Percentiles rank a stretch among this genome's conserved stretches.
Evolutionary conservation across 768 basidiomycete species (phyloP).

Genomic region (Tulasnella sp.): DNA sequence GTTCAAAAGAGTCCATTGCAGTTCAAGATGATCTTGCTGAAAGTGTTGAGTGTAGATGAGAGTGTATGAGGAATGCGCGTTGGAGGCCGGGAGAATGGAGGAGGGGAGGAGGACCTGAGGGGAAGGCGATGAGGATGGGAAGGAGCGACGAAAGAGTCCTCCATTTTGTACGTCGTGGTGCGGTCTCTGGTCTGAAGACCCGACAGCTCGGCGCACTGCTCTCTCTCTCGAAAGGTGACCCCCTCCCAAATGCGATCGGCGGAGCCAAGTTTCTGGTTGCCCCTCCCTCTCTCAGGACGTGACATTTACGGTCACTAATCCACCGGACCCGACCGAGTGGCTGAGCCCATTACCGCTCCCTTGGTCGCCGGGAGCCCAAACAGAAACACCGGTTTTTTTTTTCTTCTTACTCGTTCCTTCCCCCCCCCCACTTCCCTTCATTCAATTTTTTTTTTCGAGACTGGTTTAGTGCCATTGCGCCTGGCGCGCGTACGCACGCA

Average conservation of each 20-base stretch:
- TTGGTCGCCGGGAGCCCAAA: not conserved
- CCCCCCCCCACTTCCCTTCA: not conserved
- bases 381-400: not conserved
- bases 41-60: not conserved
- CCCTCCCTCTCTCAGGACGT: not conserved
- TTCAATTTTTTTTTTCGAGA: not conserved
- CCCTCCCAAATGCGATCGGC: not conserved
- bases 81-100: not conserved
- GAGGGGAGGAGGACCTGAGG: slow-evolving; percentile 7
- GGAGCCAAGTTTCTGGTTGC: not conserved
- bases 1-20: slow-evolving; percentile 23
- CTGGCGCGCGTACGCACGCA: not conserved
- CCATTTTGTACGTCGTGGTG: not conserved
- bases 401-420: not conserved
- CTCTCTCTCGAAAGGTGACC: not conserved
- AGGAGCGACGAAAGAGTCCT: not conserved
- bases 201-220: not conserved
- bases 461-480: not conserved
- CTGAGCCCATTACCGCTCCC: not conserved
- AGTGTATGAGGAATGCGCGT: not conserved
- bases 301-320: not conserved
- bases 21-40: not conserved
- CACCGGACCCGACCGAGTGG: not conserved
- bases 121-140: not conserved
- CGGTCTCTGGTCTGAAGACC: not conserved